A percentile compares a stretch with the other conserved stretches of the same genome.
Evolutionary conservation across 352 stramenopile species (phyloP).

Genomic region (Phytopythium delawarense): DNA sequence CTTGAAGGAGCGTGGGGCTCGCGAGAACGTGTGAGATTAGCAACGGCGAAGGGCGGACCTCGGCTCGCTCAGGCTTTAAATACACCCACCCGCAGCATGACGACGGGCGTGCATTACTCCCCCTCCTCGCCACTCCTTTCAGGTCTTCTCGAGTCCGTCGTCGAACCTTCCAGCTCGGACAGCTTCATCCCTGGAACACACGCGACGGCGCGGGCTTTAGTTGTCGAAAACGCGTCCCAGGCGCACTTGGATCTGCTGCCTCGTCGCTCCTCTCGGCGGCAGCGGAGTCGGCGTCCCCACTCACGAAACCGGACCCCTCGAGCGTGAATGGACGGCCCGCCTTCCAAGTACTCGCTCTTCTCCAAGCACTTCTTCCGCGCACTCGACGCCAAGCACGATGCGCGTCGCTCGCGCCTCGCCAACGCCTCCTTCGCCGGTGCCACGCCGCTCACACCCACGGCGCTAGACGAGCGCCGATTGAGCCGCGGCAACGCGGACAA

Average conservation of each 20-base stretch:
- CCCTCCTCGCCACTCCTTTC: neutral
- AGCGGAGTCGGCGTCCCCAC: neutral
- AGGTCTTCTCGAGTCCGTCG: neutral
- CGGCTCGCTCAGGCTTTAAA: neutral
- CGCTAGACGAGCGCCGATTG: slow-evolving; percentile 4
- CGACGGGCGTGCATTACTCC: slow-evolving; percentile 1
- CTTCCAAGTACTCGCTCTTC: slow-evolving; percentile 26
- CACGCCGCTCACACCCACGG: slow-evolving; percentile 3
- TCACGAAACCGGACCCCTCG: neutral
- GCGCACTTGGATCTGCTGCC: slow-evolving; percentile 23
- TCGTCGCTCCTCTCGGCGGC: too few species aligned
- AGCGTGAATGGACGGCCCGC: slow-evolving; percentile 15
- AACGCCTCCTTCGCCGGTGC: slow-evolving; percentile 15
- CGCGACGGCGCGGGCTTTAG: slow-evolving; percentile 10
- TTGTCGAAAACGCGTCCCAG: slow-evolving; percentile 15
- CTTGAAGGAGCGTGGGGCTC: neutral
- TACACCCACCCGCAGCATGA: neutral
- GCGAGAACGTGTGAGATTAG: slow-evolving; percentile 1
- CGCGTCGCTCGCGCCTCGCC: slow-evolving; percentile 14
- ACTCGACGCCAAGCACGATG: neutral
- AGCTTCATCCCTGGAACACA: neutral
- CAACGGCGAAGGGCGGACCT: slow-evolving; percentile 4
- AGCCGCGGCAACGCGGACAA: neutral
- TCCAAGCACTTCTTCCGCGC: slow-evolving; percentile 27
- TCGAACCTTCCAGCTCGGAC: too few species aligned